These are phyloP conservation scores for Wolfiporia cocos DNA, from an alignment of 1,284 basidiomycete genomes.

Conservation along the genomic window DNA sequence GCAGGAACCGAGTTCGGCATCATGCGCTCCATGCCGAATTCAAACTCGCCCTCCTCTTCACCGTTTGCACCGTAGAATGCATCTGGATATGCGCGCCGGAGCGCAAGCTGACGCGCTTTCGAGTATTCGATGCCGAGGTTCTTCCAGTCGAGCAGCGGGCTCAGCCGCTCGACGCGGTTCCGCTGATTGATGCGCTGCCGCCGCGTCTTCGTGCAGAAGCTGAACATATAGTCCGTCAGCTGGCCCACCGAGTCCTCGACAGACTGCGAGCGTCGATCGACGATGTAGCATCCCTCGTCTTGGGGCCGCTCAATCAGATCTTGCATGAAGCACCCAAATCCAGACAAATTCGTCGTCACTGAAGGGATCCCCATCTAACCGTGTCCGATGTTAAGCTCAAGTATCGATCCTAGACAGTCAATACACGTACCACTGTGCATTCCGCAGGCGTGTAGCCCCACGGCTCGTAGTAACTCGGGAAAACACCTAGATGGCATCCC, in stretches of 20 bases:
- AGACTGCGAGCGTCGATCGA: conserved; percentile 86
- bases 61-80: conserved; percentile 63
- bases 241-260: conserved; percentile 89
- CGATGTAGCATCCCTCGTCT: conserved; percentile 91
- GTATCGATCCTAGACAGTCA: too few relatives aligned
- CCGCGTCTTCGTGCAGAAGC: conserved; percentile 85
- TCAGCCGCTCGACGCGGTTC: conserved; percentile 92
- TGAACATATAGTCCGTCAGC: conserved; percentile 69
- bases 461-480: conserved; percentile 95
- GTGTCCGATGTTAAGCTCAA: too few relatives aligned
- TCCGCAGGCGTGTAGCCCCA: conserved; percentile 90
- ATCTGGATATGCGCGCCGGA: conserved; percentile 93
- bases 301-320: conserved; percentile 92
- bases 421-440: conserved; percentile 66
- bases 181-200: conserved; percentile 97
- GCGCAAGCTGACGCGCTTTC: conserved; percentile 89
- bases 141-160: conserved; percentile 96
- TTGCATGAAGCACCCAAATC: conserved; percentile 98
- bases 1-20: conserved; percentile 80
- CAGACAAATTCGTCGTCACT: conserved; percentile 95
- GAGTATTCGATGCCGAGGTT: conserved; percentile 95
- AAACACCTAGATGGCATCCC: conserved; percentile 96
- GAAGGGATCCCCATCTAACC: conserved; percentile 94
- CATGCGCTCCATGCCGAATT: conserved; percentile 58
- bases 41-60: conserved; percentile 54